These are phyloP conservation scores for Pythium scleroteichum DNA, from an alignment of 352 stramenopile genomes.

Conservation along the genomic window DNA sequence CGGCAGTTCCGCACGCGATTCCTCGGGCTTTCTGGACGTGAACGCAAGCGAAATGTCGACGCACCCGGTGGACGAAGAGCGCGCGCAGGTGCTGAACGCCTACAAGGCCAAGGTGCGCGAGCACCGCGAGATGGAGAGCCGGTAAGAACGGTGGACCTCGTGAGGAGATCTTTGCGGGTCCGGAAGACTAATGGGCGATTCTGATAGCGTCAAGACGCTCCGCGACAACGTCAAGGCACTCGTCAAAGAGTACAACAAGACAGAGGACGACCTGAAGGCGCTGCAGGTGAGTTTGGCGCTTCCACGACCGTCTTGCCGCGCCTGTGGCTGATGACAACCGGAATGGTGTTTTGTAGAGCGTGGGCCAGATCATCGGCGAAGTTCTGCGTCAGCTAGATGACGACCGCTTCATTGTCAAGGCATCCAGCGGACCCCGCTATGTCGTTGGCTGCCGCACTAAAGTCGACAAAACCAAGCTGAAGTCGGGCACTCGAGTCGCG, in stretches of 20 bases:
- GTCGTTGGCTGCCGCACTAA: slow-evolving; percentile 97
- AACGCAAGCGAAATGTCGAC: slow-evolving; percentile 48
- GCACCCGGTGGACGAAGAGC: slow-evolving; percentile 76
- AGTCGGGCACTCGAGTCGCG: slow-evolving; percentile 96
- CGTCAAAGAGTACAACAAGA: slow-evolving; percentile 98
- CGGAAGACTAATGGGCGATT: not conserved
- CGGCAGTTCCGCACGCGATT: not conserved
- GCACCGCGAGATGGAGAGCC: slow-evolving; percentile 96
- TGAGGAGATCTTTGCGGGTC: not conserved
- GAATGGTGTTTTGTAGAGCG: slow-evolving; percentile 64
- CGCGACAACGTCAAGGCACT: slow-evolving; percentile 95
- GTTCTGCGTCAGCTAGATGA: slow-evolving; percentile 97
- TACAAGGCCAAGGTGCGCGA: slow-evolving; percentile 97
- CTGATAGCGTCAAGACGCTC: slow-evolving; percentile 93
- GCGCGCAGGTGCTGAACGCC: slow-evolving; percentile 92
- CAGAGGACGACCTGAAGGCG: slow-evolving; percentile 98
- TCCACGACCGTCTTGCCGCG: too few species aligned
- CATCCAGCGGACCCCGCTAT: slow-evolving; percentile 97
- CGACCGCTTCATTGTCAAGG: slow-evolving; percentile 99
- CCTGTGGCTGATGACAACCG: not conserved
- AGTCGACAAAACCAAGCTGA: slow-evolving; percentile 95
- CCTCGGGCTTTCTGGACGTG: not conserved
- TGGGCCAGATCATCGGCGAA: slow-evolving; percentile 99
- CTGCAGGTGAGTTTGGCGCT: slow-evolving; percentile 52
- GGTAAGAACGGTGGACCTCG: slow-evolving; percentile 32